These are phyloP conservation scores for Lactarius vividus DNA, from an alignment of 768 basidiomycete species.

Conservation along the genomic window DNA sequence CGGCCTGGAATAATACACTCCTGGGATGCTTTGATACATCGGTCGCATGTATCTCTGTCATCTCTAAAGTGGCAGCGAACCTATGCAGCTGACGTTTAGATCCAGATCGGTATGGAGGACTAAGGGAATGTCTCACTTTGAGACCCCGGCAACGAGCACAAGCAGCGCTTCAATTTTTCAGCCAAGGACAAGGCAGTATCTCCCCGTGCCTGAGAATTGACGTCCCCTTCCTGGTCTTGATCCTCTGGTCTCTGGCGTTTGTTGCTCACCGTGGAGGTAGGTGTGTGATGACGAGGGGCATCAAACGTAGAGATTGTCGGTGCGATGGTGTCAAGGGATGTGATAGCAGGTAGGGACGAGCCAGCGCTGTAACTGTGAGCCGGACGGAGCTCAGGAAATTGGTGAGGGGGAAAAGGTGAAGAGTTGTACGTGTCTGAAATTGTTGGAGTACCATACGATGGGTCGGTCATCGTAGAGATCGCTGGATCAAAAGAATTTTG, in stretches of 20 bases:
- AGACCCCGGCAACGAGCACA: slow-evolving; percentile 28
- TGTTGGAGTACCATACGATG: slow-evolving; percentile 3
- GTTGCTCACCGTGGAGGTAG: slow-evolving; percentile 6
- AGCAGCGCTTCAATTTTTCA: slow-evolving; percentile 27
- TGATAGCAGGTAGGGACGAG: background rate
- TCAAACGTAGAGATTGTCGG: slow-evolving; percentile 2
- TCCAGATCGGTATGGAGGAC: background rate
- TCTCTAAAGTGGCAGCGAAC: slow-evolving; percentile 76
- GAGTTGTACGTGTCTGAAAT: slow-evolving; percentile 1
- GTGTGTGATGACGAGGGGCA: background rate
- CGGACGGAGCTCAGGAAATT: slow-evolving; percentile 6
- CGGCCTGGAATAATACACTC: slow-evolving; percentile 82
- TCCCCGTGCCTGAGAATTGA: background rate
- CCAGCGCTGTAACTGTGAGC: background rate
- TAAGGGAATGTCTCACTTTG: slow-evolving; percentile 15
- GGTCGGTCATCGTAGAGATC: background rate
- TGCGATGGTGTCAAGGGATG: slow-evolving; percentile 1
- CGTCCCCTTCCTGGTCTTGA: slow-evolving; percentile 20
- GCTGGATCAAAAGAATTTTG: slow-evolving; percentile 11
- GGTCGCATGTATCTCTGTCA: slow-evolving; percentile 71
- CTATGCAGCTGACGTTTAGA: slow-evolving; percentile 35
- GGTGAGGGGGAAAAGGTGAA: slow-evolving; percentile 4
- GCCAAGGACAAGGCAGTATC: background rate
- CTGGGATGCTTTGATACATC: slow-evolving; percentile 66
- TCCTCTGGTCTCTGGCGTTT: slow-evolving; percentile 26